Base-by-base conservation (phyloP, 2,329 filamentous ascomycete species). In the Alternaria viburni region DNA sequence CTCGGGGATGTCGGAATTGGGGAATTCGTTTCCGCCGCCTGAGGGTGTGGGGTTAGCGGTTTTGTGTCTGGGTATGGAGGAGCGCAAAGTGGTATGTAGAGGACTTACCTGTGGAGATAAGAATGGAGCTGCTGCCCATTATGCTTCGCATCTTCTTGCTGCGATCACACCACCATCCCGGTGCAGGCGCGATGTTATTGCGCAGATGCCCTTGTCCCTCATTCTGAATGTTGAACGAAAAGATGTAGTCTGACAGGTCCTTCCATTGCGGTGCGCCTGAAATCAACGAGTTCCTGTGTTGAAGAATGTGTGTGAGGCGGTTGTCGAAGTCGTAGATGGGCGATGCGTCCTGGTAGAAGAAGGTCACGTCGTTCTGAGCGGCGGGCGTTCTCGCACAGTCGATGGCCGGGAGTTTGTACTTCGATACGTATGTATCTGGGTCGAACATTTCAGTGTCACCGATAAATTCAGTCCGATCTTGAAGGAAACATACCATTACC, bases 321-420 rank as follows among this genome's bases (percentile, higher is more conserved):
- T 62, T 62, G n/a, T 59, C 60, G 6, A 59, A 62, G 49, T 62
- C 60, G 55, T 10, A 54, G 9, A 59, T 62, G 15, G 60, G 60
- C 25, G 60, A 62, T 19, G 60, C 55, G 26, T 62, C 60, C 30
- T 62, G 60, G 43, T 62, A 59, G 12, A 45, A 62, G 45, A 41
- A 59, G 3, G 55, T 62, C 6, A 62, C 60, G 23, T 62, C 60
- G 25, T 62, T 62, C 55, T 59, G 41, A 28, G 19, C 41, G 3
- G 60, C 47, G 10, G 54, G 36, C 9, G 32, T 52, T 7, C 17
- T 46, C 15, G 32, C 56, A 17, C 60, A 62, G 17, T 62, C 36
- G 5, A 62, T 26, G 0, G 55, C 55, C 0, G 60, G 25, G 2
- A 49, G 36, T 17, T 49, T 49, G 46, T 49, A 49, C n/a, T 49